Conservation (phyloP, 345 rosid species). For the Pseudoturritis turrita region DNA sequence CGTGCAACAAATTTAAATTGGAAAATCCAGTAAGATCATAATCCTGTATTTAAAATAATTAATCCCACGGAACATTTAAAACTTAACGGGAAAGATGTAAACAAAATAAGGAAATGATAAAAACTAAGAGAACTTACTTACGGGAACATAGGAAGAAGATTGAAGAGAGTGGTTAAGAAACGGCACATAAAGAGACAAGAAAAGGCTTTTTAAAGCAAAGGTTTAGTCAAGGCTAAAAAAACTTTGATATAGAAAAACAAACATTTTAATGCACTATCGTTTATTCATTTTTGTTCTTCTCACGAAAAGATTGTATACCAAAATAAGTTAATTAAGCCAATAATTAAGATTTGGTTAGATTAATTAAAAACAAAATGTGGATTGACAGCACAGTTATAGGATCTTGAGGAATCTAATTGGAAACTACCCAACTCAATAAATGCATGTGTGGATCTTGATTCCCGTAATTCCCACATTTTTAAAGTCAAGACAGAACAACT, state of each 20-base stretch:
- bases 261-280: too few relatives aligned
- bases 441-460: constrained; percentile 24
- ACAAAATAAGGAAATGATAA: not conserved
- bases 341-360: constrained; percentile 5
- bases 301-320: not conserved
- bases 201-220: not conserved
- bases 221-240: not conserved
- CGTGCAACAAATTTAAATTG: not conserved
- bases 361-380: constrained; percentile 1
- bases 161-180: not conserved
- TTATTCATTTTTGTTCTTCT: too few relatives aligned
- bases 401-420: constrained; percentile 31
- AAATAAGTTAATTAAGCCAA: not conserved
- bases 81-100: not conserved
- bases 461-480: not conserved
- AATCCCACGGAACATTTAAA: not conserved
- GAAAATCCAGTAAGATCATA: not conserved
- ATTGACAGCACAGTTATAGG: constrained; percentile 29
- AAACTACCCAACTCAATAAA: constrained; percentile 11
- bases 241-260: not conserved
- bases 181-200: not conserved
- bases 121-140: constrained; percentile 8
- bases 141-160: not conserved
- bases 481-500: not conserved
- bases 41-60: not conserved